Evolutionary conservation across 2,329 filamentous ascomycete genomes (phyloP), one percentile per base, ranked within the genome.

Genomic region (Botryosphaeria dothidea): DNA sequence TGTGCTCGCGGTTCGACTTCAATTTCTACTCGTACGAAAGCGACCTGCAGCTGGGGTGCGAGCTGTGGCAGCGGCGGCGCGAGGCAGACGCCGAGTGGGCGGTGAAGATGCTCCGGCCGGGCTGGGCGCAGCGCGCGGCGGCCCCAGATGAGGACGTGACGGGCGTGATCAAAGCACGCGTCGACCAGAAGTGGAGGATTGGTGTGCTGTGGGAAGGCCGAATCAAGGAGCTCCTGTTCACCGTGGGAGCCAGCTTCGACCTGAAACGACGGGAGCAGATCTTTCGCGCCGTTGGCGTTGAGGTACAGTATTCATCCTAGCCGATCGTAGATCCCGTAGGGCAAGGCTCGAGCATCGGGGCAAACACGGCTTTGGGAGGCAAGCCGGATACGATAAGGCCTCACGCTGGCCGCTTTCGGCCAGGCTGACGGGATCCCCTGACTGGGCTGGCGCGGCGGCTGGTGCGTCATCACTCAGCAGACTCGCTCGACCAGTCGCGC

Each of bases 1-100:
- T 99, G 57, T 95, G 93, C 68, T 96, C 93, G 23, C 88, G 91
- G 57, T 94, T 98, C 80, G 93, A 96, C 74, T 99, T 99, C 80
- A 99, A 99, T 73, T 91, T 97, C 57, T 98, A 97, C 79, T 97
- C 92, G 75, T 99, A 97, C 81, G 95, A 99, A 81, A 97, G 92
- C 74, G 91, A 95, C 66, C 90, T 97, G 83, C 90, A 93, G 27
- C 86, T 98, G 25, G 95, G 95, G 15, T 92, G 92, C 80, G 95
- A 99, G 80, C 82, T 98, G 48, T 99, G 95, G 94, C 88, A 92
- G 72, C 90, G 87, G 62, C 73, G 60, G 46, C 61, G 51, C 43
- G 52, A 63, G 23, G 23, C 54, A 9, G 52, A 46, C 41, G 41
- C 57, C 15, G 54, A 66, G 17, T 57, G 64, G 63, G 63, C 49